Conservation (phyloP, 768 basidiomycete species). For the Candolleomyces aberdarensis region DNA sequence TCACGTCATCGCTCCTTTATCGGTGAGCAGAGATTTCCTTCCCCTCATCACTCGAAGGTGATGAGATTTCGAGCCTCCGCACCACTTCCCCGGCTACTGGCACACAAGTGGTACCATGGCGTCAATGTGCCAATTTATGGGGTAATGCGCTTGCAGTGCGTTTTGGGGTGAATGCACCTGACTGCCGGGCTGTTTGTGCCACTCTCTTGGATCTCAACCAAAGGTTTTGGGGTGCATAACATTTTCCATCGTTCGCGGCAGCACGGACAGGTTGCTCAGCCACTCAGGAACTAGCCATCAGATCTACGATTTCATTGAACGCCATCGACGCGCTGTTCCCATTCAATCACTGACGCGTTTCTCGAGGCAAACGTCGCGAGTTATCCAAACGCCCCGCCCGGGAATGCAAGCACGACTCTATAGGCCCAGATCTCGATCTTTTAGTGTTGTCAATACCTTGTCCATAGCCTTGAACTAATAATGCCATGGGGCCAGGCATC, state of each 20-base stretch:
- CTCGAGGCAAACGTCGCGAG: no score
- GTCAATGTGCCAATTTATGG: slow-evolving; percentile 4
- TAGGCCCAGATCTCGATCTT: neutral
- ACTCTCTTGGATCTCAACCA: neutral
- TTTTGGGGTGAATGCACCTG: slow-evolving; percentile 8
- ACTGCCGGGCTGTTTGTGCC: slow-evolving; percentile 5
- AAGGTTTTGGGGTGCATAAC: neutral
- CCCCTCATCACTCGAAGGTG: neutral
- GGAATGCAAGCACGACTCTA: no score
- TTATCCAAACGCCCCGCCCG: no score
- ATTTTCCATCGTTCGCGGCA: neutral
- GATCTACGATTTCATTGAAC: slow-evolving; percentile 5
- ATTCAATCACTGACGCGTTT: neutral
- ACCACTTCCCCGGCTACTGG: slow-evolving; percentile 12
- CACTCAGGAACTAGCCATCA: neutral
- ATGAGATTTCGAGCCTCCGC: neutral
- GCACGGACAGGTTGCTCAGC: neutral
- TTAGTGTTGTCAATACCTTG: neutral
- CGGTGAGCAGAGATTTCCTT: neutral
- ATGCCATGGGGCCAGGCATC: neutral
- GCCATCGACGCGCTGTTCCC: neutral
- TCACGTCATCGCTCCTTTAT: neutral
- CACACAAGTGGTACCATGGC: slow-evolving; percentile 7
- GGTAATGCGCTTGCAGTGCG: neutral
- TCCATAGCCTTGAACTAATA: slow-evolving; percentile 1